phyloP scores from a whole-genome alignment of 306 rosid genomes.

The Rosa persica region DNA sequence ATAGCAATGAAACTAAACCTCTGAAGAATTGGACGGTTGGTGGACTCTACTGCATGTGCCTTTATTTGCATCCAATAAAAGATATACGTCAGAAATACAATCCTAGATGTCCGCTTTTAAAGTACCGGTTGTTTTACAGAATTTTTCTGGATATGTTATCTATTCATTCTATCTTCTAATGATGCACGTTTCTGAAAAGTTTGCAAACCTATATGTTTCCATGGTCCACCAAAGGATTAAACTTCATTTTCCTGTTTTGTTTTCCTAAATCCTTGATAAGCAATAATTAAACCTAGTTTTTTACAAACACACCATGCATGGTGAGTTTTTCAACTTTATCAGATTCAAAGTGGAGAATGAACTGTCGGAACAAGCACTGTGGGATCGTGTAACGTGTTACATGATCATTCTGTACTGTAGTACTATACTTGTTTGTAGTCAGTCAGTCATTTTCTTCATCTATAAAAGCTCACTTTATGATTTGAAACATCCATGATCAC shows the following conservation, averaged over 20 bases:
- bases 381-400: slow-evolving; percentile 16
- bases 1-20: not conserved
- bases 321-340: not conserved
- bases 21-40: not conserved
- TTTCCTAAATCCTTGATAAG: not conserved
- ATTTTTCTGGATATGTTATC: not conserved
- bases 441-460: slow-evolving; percentile 14
- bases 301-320: not conserved
- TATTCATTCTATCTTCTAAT: not conserved
- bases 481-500: slow-evolving; percentile 7
- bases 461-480: slow-evolving; percentile 33
- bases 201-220: not conserved
- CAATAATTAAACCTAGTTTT: not conserved
- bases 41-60: not conserved
- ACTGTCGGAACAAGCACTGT: slow-evolving; percentile 1
- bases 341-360: slow-evolving; percentile 5
- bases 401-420: slow-evolving; percentile 4
- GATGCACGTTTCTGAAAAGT: slow-evolving; percentile 20
- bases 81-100: not conserved
- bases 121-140: not conserved
- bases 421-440: not conserved
- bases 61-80: not conserved
- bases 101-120: not conserved
- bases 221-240: slow-evolving; percentile 16
- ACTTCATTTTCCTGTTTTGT: not conserved